A percentile compares a stretch with the other conserved stretches of the same genome.
Evolutionary conservation across 2,329 filamentous ascomycete genomes (phyloP).

Genomic region (Aspergillus fischeri): DNA sequence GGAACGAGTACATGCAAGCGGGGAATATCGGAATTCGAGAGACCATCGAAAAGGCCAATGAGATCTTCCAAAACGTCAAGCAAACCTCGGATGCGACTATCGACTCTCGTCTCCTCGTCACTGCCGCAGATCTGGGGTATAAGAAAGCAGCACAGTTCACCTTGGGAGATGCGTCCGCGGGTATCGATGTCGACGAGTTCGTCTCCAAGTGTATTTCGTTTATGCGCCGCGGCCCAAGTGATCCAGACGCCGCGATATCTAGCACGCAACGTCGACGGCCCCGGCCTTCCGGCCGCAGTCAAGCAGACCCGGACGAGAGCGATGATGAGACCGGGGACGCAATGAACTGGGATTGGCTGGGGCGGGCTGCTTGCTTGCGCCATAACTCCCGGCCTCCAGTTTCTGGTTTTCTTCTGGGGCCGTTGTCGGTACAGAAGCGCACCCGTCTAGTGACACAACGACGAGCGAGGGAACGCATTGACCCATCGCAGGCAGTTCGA

Average conservation of each 20-base stretch:
- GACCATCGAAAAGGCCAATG: constrained; percentile 63
- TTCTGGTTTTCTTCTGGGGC: constrained; percentile 80
- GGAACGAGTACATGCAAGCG: constrained; percentile 64
- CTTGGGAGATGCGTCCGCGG: constrained; percentile 66
- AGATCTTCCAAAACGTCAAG: constrained; percentile 64
- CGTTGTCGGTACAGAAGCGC: constrained; percentile 84
- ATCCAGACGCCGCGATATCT: constrained; percentile 46
- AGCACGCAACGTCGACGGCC: constrained; percentile 38
- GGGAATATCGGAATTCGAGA: constrained; percentile 63
- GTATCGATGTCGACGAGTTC: constrained; percentile 86
- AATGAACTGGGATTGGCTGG: constrained; percentile 82
- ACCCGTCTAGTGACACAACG: constrained; percentile 66
- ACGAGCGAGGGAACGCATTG: constrained; percentile 63
- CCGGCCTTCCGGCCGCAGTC: constrained; percentile 27
- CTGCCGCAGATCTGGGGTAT: constrained; percentile 72
- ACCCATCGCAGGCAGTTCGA: constrained; percentile 62
- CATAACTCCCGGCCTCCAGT: constrained; percentile 70
- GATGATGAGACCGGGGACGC: constrained; percentile 69
- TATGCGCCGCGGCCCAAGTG: constrained; percentile 67
- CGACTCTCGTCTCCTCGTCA: constrained; percentile 81
- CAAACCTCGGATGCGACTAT: constrained; percentile 89
- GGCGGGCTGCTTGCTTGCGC: constrained; percentile 70
- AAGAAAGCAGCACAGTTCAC: constrained; percentile 72
- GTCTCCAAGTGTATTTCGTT: constrained; percentile 84
- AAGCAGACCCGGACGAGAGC: constrained; percentile 54